These are phyloP conservation scores for Fraxinus nigra DNA, from an alignment of 305 asterid genomes.

Conservation along the genomic window DNA sequence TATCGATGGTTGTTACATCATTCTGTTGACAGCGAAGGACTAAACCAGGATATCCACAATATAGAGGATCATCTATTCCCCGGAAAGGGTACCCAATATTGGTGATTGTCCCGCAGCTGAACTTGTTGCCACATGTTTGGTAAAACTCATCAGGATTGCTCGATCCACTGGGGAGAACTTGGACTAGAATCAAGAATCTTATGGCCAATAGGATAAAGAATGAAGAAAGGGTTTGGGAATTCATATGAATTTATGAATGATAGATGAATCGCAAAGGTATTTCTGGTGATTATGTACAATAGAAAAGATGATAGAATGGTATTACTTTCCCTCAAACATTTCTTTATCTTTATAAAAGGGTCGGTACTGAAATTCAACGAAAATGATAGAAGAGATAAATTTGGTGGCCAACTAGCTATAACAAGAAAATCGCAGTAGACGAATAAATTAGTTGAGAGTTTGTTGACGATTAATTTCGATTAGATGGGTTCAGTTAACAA, in stretches of 20 bases:
- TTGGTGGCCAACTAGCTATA: slow-evolving; percentile 13
- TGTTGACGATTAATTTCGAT: not conserved
- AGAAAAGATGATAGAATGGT: slow-evolving; percentile 7
- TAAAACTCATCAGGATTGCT: slow-evolving; percentile 29
- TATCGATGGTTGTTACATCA: slow-evolving; percentile 36
- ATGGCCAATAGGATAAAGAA: slow-evolving; percentile 20
- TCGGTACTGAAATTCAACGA: slow-evolving; percentile 20
- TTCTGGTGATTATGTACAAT: not conserved
- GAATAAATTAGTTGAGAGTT: not conserved
- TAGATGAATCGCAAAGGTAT: not conserved
- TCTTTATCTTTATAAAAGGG: slow-evolving; percentile 5
- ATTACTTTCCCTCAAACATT: slow-evolving; percentile 9
- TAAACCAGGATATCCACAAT: slow-evolving; percentile 68
- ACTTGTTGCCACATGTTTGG: slow-evolving; percentile 39
- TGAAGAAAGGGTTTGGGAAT: slow-evolving; percentile 31
- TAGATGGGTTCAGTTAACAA: not conserved
- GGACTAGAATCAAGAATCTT: slow-evolving; percentile 25
- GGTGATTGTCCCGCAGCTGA: slow-evolving; percentile 52
- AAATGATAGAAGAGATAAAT: slow-evolving; percentile 20
- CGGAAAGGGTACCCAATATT: slow-evolving; percentile 59
- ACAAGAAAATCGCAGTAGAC: not conserved
- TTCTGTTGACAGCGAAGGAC: slow-evolving; percentile 37
- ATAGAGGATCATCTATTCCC: slow-evolving; percentile 35
- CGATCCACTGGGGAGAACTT: slow-evolving; percentile 17
- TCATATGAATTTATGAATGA: slow-evolving; percentile 27